A percentile compares a stretch with the other conserved stretches of the same genome.
These are phyloP conservation scores for Boletellus ananiceps DNA, from an alignment of 768 basidiomycete species.

Conservation along the genomic window DNA sequence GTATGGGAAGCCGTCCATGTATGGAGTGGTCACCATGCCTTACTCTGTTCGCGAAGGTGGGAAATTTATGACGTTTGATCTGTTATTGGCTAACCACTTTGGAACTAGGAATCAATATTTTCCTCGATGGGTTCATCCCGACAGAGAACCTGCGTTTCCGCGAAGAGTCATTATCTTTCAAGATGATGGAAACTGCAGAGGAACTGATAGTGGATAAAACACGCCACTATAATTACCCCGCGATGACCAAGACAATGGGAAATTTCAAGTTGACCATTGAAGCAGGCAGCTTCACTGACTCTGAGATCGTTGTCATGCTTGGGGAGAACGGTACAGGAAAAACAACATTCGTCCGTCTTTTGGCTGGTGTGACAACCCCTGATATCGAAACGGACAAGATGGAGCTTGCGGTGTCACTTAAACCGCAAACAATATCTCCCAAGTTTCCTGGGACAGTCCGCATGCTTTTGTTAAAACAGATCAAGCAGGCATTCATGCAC, in stretches of 20 bases:
- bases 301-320: constrained; percentile 98
- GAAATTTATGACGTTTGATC: constrained; percentile 12
- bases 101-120: constrained; percentile 90
- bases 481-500: constrained; percentile 96
- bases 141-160: constrained; percentile 98
- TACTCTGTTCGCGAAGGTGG: constrained; percentile 94
- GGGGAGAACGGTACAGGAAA: constrained; percentile 99
- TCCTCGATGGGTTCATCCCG: constrained; percentile 97
- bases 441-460: constrained; percentile 97
- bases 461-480: constrained; percentile 89
- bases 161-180: constrained; percentile 92
- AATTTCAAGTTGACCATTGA: constrained; percentile 93
- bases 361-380: constrained; percentile 83
- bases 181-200: constrained; percentile 95
- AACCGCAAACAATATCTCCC: constrained; percentile 97
- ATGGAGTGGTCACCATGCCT: constrained; percentile 99
- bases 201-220: constrained; percentile 85
- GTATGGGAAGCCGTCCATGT: constrained; percentile 96
- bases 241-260: constrained; percentile 97
- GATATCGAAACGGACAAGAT: constrained; percentile 82
- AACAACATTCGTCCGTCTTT: constrained; percentile 93
- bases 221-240: constrained; percentile 84
- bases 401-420: constrained; percentile 83
- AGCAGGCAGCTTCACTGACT: constrained; percentile 91
- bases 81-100: background rate